Evolutionary conservation across 129 eudicot genomes (phyloP).

Genomic region (Arctium minus): DNA sequence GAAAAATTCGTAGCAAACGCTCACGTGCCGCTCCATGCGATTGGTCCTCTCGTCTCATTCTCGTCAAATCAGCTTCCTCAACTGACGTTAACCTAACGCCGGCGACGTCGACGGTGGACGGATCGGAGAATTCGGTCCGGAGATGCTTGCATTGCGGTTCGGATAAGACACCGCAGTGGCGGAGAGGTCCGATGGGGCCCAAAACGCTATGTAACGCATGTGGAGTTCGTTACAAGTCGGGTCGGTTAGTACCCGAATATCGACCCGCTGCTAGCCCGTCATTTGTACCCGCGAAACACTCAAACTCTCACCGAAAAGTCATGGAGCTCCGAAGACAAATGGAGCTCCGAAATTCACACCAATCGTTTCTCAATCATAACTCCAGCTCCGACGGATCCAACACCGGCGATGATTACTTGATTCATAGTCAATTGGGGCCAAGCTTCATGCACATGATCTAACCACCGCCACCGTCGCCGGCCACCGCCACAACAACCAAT

Average conservation of each 20-base stretch:
- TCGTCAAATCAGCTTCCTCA: constrained; percentile 33
- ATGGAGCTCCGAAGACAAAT: constrained; percentile 90
- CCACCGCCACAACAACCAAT: not conserved
- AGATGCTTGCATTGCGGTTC: constrained; percentile 89
- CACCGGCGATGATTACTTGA: constrained; percentile 60
- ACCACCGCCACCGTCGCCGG: not conserved
- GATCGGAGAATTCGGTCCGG: constrained; percentile 40
- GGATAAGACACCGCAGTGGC: constrained; percentile 97
- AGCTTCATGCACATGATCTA: constrained; percentile 62
- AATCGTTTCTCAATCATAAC: constrained; percentile 41
- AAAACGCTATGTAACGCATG: constrained; percentile 92
- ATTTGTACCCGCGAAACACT: constrained; percentile 72
- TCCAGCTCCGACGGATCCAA: constrained; percentile 40
- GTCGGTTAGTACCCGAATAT: constrained; percentile 91
- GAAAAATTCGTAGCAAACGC: constrained; percentile 90
- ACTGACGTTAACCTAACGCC: not conserved
- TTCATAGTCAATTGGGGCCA: constrained; percentile 50
- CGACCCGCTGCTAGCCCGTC: constrained; percentile 97
- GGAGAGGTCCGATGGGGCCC: constrained; percentile 96
- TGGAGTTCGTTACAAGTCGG: constrained; percentile 95
- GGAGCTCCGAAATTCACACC: constrained; percentile 59
- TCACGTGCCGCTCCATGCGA: constrained; percentile 96
- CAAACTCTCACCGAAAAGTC: constrained; percentile 91
- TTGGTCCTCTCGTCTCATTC: constrained; percentile 85
- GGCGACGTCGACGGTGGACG: constrained; percentile 28